These are phyloP conservation scores for Basidiobolus meristosporus DNA, from an alignment of 371 early-diverging fungal genomes.

Conservation along the genomic window DNA sequence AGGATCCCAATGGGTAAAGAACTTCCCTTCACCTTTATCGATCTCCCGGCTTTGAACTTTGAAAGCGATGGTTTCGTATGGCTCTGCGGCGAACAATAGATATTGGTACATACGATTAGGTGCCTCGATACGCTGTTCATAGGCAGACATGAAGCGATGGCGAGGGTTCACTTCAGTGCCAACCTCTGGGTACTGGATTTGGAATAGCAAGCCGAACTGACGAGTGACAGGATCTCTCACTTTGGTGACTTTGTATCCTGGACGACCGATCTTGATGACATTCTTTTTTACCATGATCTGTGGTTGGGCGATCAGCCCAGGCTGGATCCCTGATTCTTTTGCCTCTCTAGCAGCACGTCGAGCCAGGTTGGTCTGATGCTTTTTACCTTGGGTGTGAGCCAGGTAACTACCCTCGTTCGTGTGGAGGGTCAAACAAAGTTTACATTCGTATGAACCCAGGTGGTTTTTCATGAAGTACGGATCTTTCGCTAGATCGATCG, in stretches of 20 bases:
- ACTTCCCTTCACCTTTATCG: conserved; percentile 61
- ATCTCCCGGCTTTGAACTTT: conserved; percentile 86
- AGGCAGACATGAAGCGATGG: conserved; percentile 95
- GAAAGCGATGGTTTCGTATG: conserved; percentile 90
- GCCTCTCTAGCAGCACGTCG: conserved; percentile 86
- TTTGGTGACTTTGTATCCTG: conserved; percentile 92
- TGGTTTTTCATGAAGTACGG: conserved; percentile 97
- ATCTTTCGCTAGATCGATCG: conserved; percentile 92
- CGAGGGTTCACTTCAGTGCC: conserved; percentile 55
- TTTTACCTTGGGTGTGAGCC: conserved; percentile 96
- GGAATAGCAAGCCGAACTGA: conserved; percentile 83
- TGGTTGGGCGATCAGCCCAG: conserved; percentile 17
- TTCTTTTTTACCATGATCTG: conserved; percentile 28
- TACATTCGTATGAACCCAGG: conserved; percentile 93
- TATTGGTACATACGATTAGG: conserved; percentile 86
- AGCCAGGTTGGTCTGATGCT: conserved; percentile 91
- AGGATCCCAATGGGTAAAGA: conserved; percentile 89
- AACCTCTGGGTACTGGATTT: conserved; percentile 86
- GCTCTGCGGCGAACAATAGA: conserved; percentile 87
- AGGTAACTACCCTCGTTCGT: conserved; percentile 92
- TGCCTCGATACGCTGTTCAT: conserved; percentile 82
- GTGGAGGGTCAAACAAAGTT: conserved; percentile 86
- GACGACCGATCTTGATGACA: conserved; percentile 90
- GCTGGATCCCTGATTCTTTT: conserved; percentile 34
- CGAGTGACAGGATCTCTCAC: conserved; percentile 72